phyloP scores from a whole-genome alignment of 192 early-diverging fungal genomes.

The Rhizophlyctis rosea region DNA sequence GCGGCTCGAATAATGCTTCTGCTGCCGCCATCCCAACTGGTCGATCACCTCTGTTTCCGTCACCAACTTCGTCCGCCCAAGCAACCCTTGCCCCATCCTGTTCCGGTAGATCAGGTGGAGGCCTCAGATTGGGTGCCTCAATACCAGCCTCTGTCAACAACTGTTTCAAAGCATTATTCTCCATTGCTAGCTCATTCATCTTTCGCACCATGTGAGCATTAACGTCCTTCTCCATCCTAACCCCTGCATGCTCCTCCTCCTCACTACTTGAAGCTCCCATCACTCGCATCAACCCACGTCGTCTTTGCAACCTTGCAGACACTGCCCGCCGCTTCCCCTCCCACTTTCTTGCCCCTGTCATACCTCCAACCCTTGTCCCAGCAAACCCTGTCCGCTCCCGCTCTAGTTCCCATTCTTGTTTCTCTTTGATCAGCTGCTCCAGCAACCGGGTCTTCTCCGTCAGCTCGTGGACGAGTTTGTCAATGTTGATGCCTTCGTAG shows the following conservation, averaged over 20 bases:
- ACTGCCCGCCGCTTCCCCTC: conserved; percentile 8
- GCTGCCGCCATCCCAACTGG: neutral
- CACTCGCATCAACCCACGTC: conserved; percentile 17
- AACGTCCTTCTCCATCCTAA: conserved; percentile 21
- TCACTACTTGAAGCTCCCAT: conserved; percentile 15
- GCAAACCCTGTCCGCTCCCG: no score
- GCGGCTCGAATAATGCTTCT: neutral
- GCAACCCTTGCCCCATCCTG: neutral
- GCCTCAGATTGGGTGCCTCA: conserved; percentile 3
- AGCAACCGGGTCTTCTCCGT: conserved; percentile 43
- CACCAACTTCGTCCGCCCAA: neutral
- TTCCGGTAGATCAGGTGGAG: neutral
- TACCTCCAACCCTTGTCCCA: conserved; percentile 12
- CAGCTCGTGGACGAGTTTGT: conserved; percentile 42
- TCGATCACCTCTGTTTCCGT: neutral
- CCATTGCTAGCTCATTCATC: conserved; percentile 21
- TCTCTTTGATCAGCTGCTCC: conserved; percentile 42
- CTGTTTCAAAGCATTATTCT: conserved; percentile 32
- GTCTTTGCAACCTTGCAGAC: conserved; percentile 14
- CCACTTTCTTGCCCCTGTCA: conserved; percentile 4
- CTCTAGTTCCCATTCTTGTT: conserved; percentile 21
- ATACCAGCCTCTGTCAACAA: conserved; percentile 30
- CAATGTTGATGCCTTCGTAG: conserved; percentile 48
- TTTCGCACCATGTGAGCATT: conserved; percentile 20
- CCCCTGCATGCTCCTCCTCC: conserved; percentile 3